Conservation (phyloP, 305 asterid species). For the Fraxinus albicans region DNA sequence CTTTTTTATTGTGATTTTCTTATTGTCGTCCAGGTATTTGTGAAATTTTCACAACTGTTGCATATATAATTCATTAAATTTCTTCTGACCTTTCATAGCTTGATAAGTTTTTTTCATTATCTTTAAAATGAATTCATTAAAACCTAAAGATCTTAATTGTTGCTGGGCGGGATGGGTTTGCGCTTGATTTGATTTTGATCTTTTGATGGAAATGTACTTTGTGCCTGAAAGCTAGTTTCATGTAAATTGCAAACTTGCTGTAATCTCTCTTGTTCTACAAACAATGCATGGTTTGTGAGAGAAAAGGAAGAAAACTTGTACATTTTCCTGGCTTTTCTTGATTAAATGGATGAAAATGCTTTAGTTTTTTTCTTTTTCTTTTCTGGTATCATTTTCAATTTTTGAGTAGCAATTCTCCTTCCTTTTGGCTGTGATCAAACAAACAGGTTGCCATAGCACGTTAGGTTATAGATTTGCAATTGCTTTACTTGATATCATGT, state of each 20-base stretch:
- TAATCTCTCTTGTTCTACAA: neutral
- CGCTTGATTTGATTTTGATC: conserved; percentile 4
- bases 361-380: neutral
- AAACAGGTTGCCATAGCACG: neutral
- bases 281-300: conserved; percentile 5
- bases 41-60: neutral
- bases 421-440: conserved; percentile 1
- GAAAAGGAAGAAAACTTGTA: neutral
- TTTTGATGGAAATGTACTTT: conserved; percentile 12
- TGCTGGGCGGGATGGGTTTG: conserved; percentile 16
- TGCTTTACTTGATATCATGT: conserved; percentile 20
- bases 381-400: conserved; percentile 9
- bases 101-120: neutral
- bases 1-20: neutral
- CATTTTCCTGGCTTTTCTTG: neutral
- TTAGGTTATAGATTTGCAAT: conserved; percentile 15
- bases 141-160: conserved; percentile 6
- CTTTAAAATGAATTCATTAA: neutral
- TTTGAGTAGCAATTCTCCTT: conserved; percentile 2
- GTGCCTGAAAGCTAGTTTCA: conserved; percentile 12
- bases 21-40: neutral
- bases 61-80: conserved; percentile 3
- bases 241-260: conserved; percentile 2
- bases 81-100: conserved; percentile 13
- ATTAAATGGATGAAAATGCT: conserved; percentile 10